Base-by-base conservation (phyloP, 2,329 filamentous ascomycete species). In the Phyllosticta citribraziliensis region DNA sequence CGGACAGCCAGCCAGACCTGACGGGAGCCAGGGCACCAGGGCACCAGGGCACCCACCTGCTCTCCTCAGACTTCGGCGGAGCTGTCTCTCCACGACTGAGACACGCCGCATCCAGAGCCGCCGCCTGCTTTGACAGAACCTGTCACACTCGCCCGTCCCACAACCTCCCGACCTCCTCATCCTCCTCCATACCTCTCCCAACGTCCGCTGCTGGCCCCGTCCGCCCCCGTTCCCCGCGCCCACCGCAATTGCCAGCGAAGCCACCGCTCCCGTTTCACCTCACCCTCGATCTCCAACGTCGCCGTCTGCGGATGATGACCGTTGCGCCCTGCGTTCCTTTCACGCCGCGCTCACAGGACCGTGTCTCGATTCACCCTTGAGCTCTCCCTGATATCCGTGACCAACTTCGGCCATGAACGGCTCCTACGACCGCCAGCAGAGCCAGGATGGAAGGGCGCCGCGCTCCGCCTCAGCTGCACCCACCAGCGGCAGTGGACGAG, bases 401-500 rank as follows among this genome's bases (percentile, higher is more conserved):
- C 27, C 6, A 6, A 6, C 12, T 52, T 30, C 55, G 52, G 52
- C 52, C 55, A 62, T 62, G 60, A 62, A 62, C 60, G 60, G 60
- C 19, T 35, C 59, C 59, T 51, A 61, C 55, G 55, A 57, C 59
- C 50, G 35, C 25, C 54, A 50, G 50, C 54, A 54, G 27, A 61
- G 59, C 55, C 54, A 61, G 52, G 59, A 61, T 53, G 54, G 54
- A 27, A 54, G 59, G 47, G 54, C 33, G 11, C 47, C 59, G 35
- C 51, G 59, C 47, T 20, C 59, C 17, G 54, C 55, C 27, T 50
- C 55, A 20, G 35, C 40, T 33, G 51, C 60, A 22, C 10, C 51
- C 55, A 20, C 54, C 5, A 22, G 33, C 5, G 52, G 51, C 52
- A 57, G 52, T 17, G 76, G 71, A 27, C 77, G 79, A 70, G 93